These are phyloP conservation scores for Ceratobasidium sp. DNA, from an alignment of 1,284 basidiomycete genomes.

Conservation along the genomic window DNA sequence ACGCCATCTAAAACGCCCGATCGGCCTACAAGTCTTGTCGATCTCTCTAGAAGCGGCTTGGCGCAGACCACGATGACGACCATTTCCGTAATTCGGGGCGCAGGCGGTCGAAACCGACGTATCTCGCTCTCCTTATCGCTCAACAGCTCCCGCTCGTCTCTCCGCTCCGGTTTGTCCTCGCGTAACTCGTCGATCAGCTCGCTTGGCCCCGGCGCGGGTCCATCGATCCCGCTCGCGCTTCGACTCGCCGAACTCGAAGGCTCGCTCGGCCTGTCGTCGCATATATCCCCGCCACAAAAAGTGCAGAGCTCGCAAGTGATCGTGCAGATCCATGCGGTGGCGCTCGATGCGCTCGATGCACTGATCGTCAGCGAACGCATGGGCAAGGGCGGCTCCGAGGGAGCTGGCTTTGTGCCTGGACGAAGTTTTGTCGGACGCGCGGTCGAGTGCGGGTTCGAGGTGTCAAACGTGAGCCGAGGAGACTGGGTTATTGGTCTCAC, in stretches of 20 bases:
- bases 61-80: conserved; percentile 88
- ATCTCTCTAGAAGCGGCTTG: conserved; percentile 76
- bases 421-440: conserved; percentile 84
- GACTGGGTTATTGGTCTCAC: conserved; percentile 85
- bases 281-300: conserved; percentile 77
- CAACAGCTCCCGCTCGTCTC: conserved; percentile 43
- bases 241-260: conserved; percentile 53
- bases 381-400: conserved; percentile 54
- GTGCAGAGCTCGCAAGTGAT: conserved; percentile 74
- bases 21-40: conserved; percentile 63
- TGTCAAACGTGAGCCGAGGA: conserved; percentile 73
- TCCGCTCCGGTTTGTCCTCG: conserved; percentile 40
- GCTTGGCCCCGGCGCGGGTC: conserved; percentile 35
- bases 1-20: conserved; percentile 55
- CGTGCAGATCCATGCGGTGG: conserved; percentile 87
- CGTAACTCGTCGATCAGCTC: conserved; percentile 21
- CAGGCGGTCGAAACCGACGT: conserved; percentile 54
- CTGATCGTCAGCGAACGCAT: conserved; percentile 65
- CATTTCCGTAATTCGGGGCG: conserved; percentile 77
- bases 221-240: conserved; percentile 57
- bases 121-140: conserved; percentile 7
- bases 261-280: conserved; percentile 66
- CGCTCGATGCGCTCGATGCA: conserved; percentile 76
- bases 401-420: conserved; percentile 80
- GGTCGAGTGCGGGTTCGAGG: conserved; percentile 82